Base-by-base conservation (phyloP, 1,284 basidiomycete genomes). In the Cystobasidium pallidum region DNA sequence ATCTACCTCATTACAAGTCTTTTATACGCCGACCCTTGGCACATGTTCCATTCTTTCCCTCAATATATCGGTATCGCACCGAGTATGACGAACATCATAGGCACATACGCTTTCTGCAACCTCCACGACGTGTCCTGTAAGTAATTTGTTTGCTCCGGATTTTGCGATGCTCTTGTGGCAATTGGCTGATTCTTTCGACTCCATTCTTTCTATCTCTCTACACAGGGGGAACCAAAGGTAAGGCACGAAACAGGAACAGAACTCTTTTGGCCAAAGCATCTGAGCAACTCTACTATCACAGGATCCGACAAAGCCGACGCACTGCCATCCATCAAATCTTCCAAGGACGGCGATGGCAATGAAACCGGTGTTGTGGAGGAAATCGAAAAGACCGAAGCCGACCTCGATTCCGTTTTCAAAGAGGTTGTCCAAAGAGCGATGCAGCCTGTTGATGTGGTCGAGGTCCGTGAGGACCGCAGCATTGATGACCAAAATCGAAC, bases 11-110 rank as follows among this genome's bases (percentile, higher is more conserved):
- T 91, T 32, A 86, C 91, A 0, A 96, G 92, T 0, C 86, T 94
- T 81, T 86, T 97, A 77, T 98, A 94, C 79, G 91, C 94, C 73
- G 94, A 98, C 82, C 94, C 94, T 6, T 97, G 94, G 94, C 94
- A 98, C 81, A 91, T 99, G 89, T 87, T 95, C 81, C 92, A 91
- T n/a, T 94, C 91, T 78, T 94, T 97, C 85, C 84, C 90, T 76
- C 94, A 96, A 81, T 98, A 96, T 81, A 83, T 96, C 32, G 75
- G 76, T 70, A 65, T 76, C 57, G 76, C 77, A 2, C 77, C 78
- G 1, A 75, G 73, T 4, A 77, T 79, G 63, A 77, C 75, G 59
- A 79, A 78, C 71, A 79, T 79, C 47, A 86, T 98, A 77, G 96
- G 93, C 81, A 91, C 94, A 26, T 94, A 94, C 78, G 91, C 91